Evolutionary conservation across 2,329 filamentous ascomycete genomes (phyloP), one percentile per base, ranked within the genome.

Genomic region (Didymella pomorum): DNA sequence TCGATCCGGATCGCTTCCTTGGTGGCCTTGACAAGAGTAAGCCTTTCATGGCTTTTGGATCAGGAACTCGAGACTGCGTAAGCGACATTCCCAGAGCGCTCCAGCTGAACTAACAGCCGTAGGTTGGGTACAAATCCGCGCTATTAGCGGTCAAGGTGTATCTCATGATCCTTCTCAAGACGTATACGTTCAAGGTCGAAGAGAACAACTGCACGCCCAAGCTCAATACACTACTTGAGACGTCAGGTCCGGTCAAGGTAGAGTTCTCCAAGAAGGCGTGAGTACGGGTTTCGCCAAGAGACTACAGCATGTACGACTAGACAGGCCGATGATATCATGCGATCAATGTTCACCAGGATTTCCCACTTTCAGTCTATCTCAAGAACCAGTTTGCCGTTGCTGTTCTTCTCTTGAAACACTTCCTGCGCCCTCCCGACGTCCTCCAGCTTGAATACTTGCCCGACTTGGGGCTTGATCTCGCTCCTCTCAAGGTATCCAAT

Each of bases 121-220:
- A 47, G 39, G 49, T 53, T 31, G 55, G 55, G 11, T 58, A 53
- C 21, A 58, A 45, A 20, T 58, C 41, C 18, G 55, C 49, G 2
- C n/a, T 46, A 2, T 23, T 53, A 4, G 49, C 55, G 11, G 44
- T 52, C 10, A 45, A 58, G 37, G 44, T 53, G 18, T 58, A 53
- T 12, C 23, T 58, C 1, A 35, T 53, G n/a, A 53, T 28, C 9
- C 37, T 58, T 23, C 39, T 58, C 10, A 26, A 53, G 44, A 43
- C 43, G 4, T 49, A 52, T 11, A 12, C 16, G 14, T 37, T 58
- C n/a, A 47, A 29, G 11, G 42, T 58, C 5, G 26, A 42, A 18
- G 43, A 52, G 2, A 20, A 48, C 9, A 52, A 47, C 9, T 53
- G 41, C 14, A 31, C n/a, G 4, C 33, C 51, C 9, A 58, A 54